phyloP scores from a whole-genome alignment of 192 early-diverging fungal genomes.

The Chytriomyces sp. region DNA sequence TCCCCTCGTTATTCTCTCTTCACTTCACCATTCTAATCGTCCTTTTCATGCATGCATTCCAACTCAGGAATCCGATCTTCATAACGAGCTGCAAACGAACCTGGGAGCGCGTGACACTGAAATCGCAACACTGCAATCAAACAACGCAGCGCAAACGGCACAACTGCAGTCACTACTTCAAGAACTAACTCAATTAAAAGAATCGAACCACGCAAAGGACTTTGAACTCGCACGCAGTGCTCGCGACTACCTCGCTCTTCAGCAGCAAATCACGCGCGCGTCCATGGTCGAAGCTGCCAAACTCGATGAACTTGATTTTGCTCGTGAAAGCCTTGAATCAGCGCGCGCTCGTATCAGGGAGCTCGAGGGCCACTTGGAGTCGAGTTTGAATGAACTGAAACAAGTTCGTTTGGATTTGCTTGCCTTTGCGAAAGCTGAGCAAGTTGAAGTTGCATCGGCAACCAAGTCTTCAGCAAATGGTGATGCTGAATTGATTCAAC shows the following conservation, averaged over 20 bases:
- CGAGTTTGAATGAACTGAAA: background rate
- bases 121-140: background rate
- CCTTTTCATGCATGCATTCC: background rate
- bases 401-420: background rate
- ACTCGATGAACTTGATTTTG: conserved; percentile 23
- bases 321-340: conserved; percentile 21
- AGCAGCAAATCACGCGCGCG: background rate
- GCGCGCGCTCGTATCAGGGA: conserved; percentile 13
- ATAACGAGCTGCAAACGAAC: background rate
- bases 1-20: background rate
- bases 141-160: conserved; percentile 14
- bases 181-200: conserved; percentile 16
- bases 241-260: conserved; percentile 29
- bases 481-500: no score
- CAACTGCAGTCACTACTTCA: conserved; percentile 25
- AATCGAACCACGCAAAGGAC: conserved; percentile 30
- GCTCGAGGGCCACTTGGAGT: conserved; percentile 7
- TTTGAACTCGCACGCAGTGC: conserved; percentile 32
- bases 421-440: background rate
- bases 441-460: background rate
- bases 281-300: conserved; percentile 12
- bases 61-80: background rate
- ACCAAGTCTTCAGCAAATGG: background rate
- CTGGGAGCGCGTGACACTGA: background rate
- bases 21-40: no score